Conservation (phyloP, 2,329 filamentous ascomycete genomes). For the Ramularia endophylla region DNA sequence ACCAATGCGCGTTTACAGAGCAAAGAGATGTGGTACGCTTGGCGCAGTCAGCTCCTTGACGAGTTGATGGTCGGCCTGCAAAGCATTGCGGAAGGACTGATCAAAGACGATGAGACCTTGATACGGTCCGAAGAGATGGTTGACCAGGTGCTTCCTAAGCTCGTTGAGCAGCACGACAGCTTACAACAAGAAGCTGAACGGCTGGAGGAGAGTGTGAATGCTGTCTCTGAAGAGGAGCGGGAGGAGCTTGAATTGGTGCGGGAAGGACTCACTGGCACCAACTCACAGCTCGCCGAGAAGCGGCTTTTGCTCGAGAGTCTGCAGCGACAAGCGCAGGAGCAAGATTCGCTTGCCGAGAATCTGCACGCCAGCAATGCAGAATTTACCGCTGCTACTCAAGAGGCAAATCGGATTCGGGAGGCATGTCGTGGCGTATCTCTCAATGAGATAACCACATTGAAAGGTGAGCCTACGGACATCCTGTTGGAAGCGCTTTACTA, state of each 20-base stretch:
- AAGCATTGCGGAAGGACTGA: slow-evolving; percentile 70
- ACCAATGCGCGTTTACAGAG: slow-evolving; percentile 82
- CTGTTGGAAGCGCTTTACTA: background rate
- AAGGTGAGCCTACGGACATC: slow-evolving; percentile 51
- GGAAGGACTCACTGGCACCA: slow-evolving; percentile 58
- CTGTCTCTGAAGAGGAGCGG: slow-evolving; percentile 73
- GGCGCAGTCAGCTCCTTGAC: slow-evolving; percentile 83
- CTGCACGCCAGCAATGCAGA: slow-evolving; percentile 62
- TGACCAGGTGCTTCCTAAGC: slow-evolving; percentile 58
- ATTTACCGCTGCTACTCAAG: slow-evolving; percentile 67
- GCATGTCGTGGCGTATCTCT: slow-evolving; percentile 86
- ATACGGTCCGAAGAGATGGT: slow-evolving; percentile 64
- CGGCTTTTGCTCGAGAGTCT: slow-evolving; percentile 61
- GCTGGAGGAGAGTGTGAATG: slow-evolving; percentile 65
- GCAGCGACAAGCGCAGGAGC: slow-evolving; percentile 59
- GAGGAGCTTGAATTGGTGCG: slow-evolving; percentile 69
- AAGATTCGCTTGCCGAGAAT: slow-evolving; percentile 58
- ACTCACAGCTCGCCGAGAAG: slow-evolving; percentile 65
- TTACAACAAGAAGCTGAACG: slow-evolving; percentile 57
- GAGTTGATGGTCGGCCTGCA: slow-evolving; percentile 76
- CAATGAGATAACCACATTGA: slow-evolving; percentile 71
- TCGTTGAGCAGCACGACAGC: slow-evolving; percentile 55
- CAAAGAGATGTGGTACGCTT: slow-evolving; percentile 97
- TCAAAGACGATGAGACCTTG: slow-evolving; percentile 62
- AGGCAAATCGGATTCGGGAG: slow-evolving; percentile 77